phyloP scores from a whole-genome alignment of 805 yeast genomes.

The Spathaspora sp. region DNA sequence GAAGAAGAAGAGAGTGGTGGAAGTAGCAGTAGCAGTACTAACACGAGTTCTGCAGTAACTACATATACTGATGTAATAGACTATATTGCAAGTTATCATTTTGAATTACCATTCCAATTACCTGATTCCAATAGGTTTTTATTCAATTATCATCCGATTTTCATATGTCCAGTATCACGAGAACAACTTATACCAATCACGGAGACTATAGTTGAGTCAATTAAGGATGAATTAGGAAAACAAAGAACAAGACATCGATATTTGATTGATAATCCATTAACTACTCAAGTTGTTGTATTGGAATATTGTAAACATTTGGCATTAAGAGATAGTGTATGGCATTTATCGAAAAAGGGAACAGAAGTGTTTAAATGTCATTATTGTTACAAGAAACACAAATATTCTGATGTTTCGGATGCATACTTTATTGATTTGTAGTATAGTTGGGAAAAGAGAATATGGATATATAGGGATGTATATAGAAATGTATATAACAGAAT shows the following conservation, averaged over 20 bases:
- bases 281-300: slow-evolving; percentile 39
- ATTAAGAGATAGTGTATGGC: slow-evolving; percentile 39
- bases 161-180: slow-evolving; percentile 44
- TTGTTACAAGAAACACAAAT: slow-evolving; percentile 41
- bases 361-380: slow-evolving; percentile 43
- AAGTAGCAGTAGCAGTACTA: background rate
- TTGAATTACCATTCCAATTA: slow-evolving; percentile 39
- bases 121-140: slow-evolving; percentile 37
- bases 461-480: no score
- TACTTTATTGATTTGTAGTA: slow-evolving; percentile 33
- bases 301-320: slow-evolving; percentile 41
- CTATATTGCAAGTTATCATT: slow-evolving; percentile 19
- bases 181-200: slow-evolving; percentile 39
- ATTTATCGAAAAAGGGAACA: slow-evolving; percentile 33
- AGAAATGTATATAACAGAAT: no score
- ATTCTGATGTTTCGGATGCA: slow-evolving; percentile 36
- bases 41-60: background rate
- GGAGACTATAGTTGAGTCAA: slow-evolving; percentile 8
- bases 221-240: background rate
- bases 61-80: slow-evolving; percentile 1
- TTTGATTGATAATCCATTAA: slow-evolving; percentile 10
- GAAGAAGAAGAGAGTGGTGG: background rate
- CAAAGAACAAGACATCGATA: background rate
- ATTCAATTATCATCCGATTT: slow-evolving; percentile 41
- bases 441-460: background rate